Evolutionary conservation across 1,284 basidiomycete species (phyloP).

Genomic region (Trichosporon ovoides): DNA sequence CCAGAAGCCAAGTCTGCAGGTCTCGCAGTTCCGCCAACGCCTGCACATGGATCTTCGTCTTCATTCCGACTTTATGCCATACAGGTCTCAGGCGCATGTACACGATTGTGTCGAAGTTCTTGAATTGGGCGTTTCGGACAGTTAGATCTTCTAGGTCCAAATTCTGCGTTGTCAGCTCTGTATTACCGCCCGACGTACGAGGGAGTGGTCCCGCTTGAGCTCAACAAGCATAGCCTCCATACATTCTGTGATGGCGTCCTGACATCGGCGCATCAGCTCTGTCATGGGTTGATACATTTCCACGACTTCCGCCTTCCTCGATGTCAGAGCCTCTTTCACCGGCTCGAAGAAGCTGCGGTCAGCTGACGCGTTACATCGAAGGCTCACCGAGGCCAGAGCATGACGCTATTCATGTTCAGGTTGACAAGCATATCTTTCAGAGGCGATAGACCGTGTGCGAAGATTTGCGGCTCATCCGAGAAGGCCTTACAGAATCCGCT

Average conservation of each 20-base stretch:
- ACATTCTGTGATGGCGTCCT: conserved; percentile 87
- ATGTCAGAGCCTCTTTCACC: conserved; percentile 72
- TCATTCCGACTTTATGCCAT: conserved; percentile 92
- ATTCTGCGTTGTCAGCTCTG: conserved; percentile 49
- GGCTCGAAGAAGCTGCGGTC: conserved; percentile 76
- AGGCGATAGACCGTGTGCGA: conserved; percentile 85
- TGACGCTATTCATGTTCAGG: conserved; percentile 77
- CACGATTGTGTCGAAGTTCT: conserved; percentile 85
- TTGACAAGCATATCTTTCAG: conserved; percentile 89
- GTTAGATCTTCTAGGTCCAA: conserved; percentile 91
- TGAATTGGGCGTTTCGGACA: conserved; percentile 90
- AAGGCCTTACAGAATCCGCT: conserved; percentile 94
- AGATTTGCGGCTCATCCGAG: conserved; percentile 90
- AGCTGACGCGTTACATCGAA: conserved; percentile 1
- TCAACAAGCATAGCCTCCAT: conserved; percentile 88
- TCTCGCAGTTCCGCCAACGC: conserved; percentile 82
- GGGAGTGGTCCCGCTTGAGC: conserved; percentile 79
- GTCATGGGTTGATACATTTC: conserved; percentile 86
- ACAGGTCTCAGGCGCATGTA: conserved; percentile 84
- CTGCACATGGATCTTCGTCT: conserved; percentile 83
- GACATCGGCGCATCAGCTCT: conserved; percentile 82
- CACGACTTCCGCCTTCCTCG: conserved; percentile 81
- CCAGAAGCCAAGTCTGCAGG: conserved; percentile 80
- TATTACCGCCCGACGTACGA: conserved; percentile 52
- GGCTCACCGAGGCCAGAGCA: conserved; percentile 83